Evolutionary conservation across 2,329 filamentous ascomycete species (phyloP).

Genomic region (Hortaea werneckii): DNA sequence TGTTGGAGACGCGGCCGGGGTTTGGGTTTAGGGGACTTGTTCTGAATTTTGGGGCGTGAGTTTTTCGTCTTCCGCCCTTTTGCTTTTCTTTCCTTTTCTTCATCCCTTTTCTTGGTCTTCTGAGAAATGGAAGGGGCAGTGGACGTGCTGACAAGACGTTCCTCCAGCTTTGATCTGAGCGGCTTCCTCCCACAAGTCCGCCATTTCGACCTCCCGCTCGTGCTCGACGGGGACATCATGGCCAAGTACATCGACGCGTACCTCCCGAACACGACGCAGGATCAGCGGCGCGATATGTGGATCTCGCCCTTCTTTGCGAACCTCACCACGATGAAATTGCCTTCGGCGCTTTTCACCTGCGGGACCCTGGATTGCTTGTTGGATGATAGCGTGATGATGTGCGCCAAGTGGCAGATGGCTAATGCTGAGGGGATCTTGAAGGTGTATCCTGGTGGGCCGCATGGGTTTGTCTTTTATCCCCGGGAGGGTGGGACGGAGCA

Average conservation of each 20-base stretch:
- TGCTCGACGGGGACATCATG: slow-evolving; percentile 40
- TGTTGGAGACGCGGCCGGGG: slow-evolving; percentile 29
- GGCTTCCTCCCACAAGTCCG: slow-evolving; percentile 33
- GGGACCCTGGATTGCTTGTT: slow-evolving; percentile 46
- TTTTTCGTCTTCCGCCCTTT: neutral
- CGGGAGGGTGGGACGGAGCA: slow-evolving; percentile 22
- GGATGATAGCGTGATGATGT: slow-evolving; percentile 45
- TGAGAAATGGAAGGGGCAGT: too few species aligned
- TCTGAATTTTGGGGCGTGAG: slow-evolving; percentile 41
- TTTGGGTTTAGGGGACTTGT: slow-evolving; percentile 42
- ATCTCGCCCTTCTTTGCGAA: slow-evolving; percentile 44
- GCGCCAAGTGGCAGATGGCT: slow-evolving; percentile 42
- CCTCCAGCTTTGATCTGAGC: slow-evolving; percentile 34
- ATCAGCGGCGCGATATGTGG: slow-evolving; percentile 33
- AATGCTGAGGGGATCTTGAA: slow-evolving; percentile 43
- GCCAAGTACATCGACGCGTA: slow-evolving; percentile 37
- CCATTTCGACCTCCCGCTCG: slow-evolving; percentile 30
- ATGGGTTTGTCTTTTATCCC: slow-evolving; percentile 41
- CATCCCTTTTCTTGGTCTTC: too few species aligned
- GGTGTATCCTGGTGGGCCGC: slow-evolving; percentile 43
- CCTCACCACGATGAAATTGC: slow-evolving; percentile 30
- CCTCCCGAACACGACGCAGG: slow-evolving; percentile 32
- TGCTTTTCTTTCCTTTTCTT: too few species aligned
- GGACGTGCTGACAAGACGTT: too few species aligned
- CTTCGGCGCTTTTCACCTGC: slow-evolving; percentile 44